Evolutionary conservation across 495 filamentous ascomycete species (phyloP), one percentile per base, ranked within the genome.

Genomic region (Aspergillus steynii): DNA sequence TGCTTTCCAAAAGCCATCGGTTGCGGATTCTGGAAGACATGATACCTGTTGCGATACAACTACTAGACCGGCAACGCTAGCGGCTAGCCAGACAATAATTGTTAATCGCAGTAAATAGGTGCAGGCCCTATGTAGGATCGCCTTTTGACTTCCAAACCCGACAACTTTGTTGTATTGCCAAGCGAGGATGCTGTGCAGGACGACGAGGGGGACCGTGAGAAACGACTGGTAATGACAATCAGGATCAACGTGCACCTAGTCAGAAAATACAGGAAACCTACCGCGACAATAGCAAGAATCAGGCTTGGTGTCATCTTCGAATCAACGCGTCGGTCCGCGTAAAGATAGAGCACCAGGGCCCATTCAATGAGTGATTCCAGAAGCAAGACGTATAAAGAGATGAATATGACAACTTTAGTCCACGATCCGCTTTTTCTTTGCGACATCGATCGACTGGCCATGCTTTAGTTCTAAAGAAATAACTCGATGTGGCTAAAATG

Each of bases 281-380:
- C 77, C 26, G 76, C 71, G 4, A 76, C 67, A 4, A 80, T 45
- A 28, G 71, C 63, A 10, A 80, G 66, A 10, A 78, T 68, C 45
- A 79, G 56, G 51, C 77, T 79, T n/a, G 72, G 64, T 0, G 75
- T 75, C 76, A 79, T 79, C 65, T 76, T 74, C 27, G 70, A 71
- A 54, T 79, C 76, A 26, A 79, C 75, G 20, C 61, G 63, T 49
- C 62, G 63, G 46, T 68, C 74, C 4, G 68, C 77, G 45, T 78
- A 80, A 2, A 79, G 71, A 52, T 74, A 78, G 3, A 79, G 65
- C 5, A 76, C 74, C 1, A 79, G 53, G 0, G 73, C 75, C 58
- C 71, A 70, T 69, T 79, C 63, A 10, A 75, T 67, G 7, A 78
- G 58, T 1, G 75, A 79, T 60, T 75, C 65, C 2, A 80, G 60